Evolutionary conservation across 2,329 filamentous ascomycete species (phyloP).

Genomic region (Diplodia sapinea): DNA sequence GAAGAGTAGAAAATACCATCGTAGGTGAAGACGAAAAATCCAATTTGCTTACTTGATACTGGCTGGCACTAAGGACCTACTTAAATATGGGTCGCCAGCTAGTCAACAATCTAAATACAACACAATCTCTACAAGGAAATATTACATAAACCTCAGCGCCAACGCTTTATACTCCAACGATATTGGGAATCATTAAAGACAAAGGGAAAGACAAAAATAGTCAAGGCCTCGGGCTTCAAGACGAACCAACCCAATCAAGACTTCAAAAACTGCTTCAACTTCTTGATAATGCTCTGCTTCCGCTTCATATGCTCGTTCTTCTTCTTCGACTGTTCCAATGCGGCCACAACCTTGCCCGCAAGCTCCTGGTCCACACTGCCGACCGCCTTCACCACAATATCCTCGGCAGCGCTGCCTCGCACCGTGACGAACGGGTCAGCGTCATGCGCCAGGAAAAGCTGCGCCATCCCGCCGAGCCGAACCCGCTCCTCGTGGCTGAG

Average conservation of each 20-base stretch:
- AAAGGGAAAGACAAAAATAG: not conserved
- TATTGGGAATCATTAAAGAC: not conserved
- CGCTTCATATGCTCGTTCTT: conserved; percentile 12
- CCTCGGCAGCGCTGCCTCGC: not conserved
- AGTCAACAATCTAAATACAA: no score
- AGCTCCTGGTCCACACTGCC: not conserved
- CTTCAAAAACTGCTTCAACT: conserved; percentile 17
- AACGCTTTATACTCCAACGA: not conserved
- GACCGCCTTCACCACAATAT: conserved; percentile 5
- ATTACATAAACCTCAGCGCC: not conserved
- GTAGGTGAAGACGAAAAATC: no score
- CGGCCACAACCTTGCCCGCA: not conserved
- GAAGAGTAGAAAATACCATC: no score
- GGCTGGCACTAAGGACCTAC: no score
- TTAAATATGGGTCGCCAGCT: no score
- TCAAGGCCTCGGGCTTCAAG: not conserved
- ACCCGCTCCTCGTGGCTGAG: not conserved
- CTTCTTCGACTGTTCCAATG: not conserved
- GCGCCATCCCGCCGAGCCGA: conserved; percentile 2
- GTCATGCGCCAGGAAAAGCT: conserved; percentile 5
- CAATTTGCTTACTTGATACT: no score
- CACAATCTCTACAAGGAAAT: no score
- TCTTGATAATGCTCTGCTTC: conserved; percentile 5
- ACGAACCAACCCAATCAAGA: not conserved
- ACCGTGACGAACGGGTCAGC: conserved; percentile 25